Base-by-base conservation (phyloP, 202 grass and related monocot species). In the Saccharum hybrid region DNA sequence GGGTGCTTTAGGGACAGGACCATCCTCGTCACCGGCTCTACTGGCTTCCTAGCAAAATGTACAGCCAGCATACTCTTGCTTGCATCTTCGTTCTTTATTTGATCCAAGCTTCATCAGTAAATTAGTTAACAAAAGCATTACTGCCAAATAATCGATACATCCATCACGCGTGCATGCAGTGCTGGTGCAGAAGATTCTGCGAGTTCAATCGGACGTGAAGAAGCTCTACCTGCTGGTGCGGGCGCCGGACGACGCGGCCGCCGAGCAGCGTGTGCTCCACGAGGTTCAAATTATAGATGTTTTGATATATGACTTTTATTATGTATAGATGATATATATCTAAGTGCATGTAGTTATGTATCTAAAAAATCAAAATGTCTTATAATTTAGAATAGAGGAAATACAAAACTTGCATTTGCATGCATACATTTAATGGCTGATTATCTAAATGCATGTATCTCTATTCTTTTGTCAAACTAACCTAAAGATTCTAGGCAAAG, bases 141-240 rank as follows among this genome's bases (percentile, higher is more conserved):
- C 31, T 31, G 31, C 31, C 31, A 31, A 31, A 31, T 31, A 31
- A 31, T 31, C 31, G 31, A 31, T 2, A 31, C 31, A 31, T 31
- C 31, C 31, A 31, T 31, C 31, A 31, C 31, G 31, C 31, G 2
- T 11, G 45, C 71, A 30, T 36, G 28, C 72, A 74, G 72, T 74
- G 72, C 3, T 74, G 8, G 72, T 74, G 16, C 70, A 83, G 69
- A 83, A 74, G 57, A 31, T 83, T 2, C 69, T 83, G 19, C 59
- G 81, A 43, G 69, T 65, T 74, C 70, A 83, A 45, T 59, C 81
- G 16, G 33, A 10, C 46, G 69, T 82, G 41, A 82, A 74, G 28
- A 83, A 28, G 69, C 57, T 83, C 28, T 83, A 64, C 57, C 70
- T 83, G 16, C 43, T 83, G n/a, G 81, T 74, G 40, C 42, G 81